Percentiles rank a stretch among this genome's conserved stretches.
phyloP scores from a whole-genome alignment of 2,329 filamentous ascomycete genomes.

The Arthrobotrys pseudoclavata region DNA sequence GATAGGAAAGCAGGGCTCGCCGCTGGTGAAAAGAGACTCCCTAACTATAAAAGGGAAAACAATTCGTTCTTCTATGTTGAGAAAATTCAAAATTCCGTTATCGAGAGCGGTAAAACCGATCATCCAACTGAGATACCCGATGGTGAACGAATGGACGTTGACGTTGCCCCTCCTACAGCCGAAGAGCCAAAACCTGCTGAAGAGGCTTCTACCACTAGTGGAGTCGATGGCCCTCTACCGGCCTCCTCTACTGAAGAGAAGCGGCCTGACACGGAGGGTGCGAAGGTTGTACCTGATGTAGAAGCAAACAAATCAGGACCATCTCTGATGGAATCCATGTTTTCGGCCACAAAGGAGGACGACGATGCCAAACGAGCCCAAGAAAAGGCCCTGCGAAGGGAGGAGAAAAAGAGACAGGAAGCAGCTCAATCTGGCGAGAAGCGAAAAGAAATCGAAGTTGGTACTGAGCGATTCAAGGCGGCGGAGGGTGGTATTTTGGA shows the following conservation, averaged over 20 bases:
- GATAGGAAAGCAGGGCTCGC: conserved; percentile 69
- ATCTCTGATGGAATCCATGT: conserved; percentile 52
- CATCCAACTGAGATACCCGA: conserved; percentile 65
- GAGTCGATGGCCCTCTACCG: conserved; percentile 55
- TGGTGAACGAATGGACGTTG: conserved; percentile 63
- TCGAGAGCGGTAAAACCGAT: conserved; percentile 57
- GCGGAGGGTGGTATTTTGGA: conserved; percentile 81
- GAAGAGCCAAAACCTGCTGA: conserved; percentile 61
- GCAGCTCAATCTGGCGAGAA: conserved; percentile 67
- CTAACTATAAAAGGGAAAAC: conserved; percentile 78
- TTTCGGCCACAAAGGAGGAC: conserved; percentile 54
- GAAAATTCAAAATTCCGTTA: conserved; percentile 66
- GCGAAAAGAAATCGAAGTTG: conserved; percentile 80
- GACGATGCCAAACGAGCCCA: conserved; percentile 61
- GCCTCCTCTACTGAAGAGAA: conserved; percentile 35
- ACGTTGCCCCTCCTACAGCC: conserved; percentile 19
- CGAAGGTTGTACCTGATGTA: conserved; percentile 49
- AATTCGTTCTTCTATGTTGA: conserved; percentile 83
- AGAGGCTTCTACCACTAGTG: conserved; percentile 64
- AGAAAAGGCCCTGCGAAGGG: conserved; percentile 65
- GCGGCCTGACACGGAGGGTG: conserved; percentile 45
- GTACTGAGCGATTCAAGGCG: conserved; percentile 79
- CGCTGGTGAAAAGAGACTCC: conserved; percentile 72
- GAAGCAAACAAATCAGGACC: conserved; percentile 35
- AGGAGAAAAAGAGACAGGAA: conserved; percentile 68